These are phyloP conservation scores for Pseudocercospora cruenta DNA, from an alignment of 2,329 filamentous ascomycete genomes.

Conservation along the genomic window DNA sequence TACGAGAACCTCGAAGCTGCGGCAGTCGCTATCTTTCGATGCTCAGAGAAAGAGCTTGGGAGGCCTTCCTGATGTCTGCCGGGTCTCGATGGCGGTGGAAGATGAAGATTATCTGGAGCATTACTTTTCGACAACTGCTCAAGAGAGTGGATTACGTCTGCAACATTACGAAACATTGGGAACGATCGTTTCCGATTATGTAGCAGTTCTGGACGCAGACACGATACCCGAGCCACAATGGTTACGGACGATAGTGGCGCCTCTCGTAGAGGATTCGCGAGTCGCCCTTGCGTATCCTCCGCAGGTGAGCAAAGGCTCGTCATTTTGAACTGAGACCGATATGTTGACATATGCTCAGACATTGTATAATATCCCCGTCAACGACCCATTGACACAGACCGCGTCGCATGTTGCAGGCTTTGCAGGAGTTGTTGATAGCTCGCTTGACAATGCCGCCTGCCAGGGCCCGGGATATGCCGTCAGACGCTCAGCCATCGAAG, in stretches of 20 bases:
- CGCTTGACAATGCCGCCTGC: conserved; percentile 46
- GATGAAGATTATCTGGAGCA: not conserved
- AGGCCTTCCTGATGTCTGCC: not conserved
- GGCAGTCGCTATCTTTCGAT: conserved; percentile 2
- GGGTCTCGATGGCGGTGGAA: not conserved
- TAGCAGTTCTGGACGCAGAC: conserved; percentile 68
- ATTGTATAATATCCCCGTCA: conserved; percentile 20
- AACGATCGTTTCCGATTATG: conserved; percentile 42
- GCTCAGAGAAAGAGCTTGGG: not conserved
- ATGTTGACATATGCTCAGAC: conserved; percentile 1
- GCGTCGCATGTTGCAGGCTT: conserved; percentile 11
- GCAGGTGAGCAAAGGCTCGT: conserved; percentile 45
- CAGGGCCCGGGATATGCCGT: conserved; percentile 66
- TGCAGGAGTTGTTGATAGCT: conserved; percentile 8
- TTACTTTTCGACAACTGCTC: not conserved
- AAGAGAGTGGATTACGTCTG: conserved; percentile 37
- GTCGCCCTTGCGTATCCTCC: conserved; percentile 64
- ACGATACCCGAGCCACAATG: conserved; percentile 68
- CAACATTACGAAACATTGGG: conserved; percentile 29
- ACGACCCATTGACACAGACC: conserved; percentile 20
- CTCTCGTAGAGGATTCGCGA: conserved; percentile 59
- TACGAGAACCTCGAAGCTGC: not conserved
- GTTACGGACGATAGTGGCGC: conserved; percentile 63
- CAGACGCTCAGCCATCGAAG: conserved; percentile 62
- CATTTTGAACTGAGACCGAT: not conserved